Evolutionary conservation across 805 yeast species (phyloP).

Genomic region (Nakazawaea anatomiae): DNA sequence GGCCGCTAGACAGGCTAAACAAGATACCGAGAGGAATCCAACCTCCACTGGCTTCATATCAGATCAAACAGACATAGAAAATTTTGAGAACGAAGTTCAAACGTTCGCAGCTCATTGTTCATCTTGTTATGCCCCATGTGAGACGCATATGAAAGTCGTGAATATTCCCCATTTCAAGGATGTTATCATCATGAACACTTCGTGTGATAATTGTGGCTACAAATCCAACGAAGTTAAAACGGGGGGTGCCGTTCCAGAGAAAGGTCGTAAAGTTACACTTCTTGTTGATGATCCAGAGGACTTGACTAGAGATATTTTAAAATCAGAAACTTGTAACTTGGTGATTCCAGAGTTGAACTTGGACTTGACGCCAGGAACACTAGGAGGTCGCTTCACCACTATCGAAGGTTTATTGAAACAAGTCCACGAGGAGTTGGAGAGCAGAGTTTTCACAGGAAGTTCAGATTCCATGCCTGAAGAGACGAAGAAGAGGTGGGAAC

Average conservation of each 20-base stretch:
- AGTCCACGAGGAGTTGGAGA: conserved; percentile 82
- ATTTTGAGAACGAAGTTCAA: conserved; percentile 85
- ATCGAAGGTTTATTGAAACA: conserved; percentile 88
- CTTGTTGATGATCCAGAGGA: conserved; percentile 86
- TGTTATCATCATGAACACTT: conserved; percentile 93
- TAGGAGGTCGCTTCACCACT: conserved; percentile 98
- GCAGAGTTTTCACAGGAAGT: conserved; percentile 77
- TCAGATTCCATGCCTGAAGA: conserved; percentile 87
- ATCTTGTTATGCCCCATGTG: conserved; percentile 74
- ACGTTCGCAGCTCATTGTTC: conserved; percentile 91
- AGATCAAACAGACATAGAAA: conserved; percentile 77
- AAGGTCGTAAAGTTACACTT: conserved; percentile 71
- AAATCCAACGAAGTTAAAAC: conserved; percentile 97
- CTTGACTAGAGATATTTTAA: conserved; percentile 87
- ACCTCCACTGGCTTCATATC: conserved; percentile 54
- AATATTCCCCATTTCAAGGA: conserved; percentile 98
- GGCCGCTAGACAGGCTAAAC: conserved; percentile 22
- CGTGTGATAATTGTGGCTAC: conserved; percentile 89
- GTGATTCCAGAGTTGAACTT: conserved; percentile 80
- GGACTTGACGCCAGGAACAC: conserved; percentile 92
- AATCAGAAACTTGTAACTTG: conserved; percentile 89
- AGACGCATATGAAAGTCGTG: conserved; percentile 94
- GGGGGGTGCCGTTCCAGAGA: conserved; percentile 90
- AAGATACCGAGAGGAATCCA: conserved; percentile 26
- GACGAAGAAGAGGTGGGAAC: conserved; percentile 76